Conservation (phyloP, 1,284 basidiomycete genomes). For the Malassezia restricta region DNA sequence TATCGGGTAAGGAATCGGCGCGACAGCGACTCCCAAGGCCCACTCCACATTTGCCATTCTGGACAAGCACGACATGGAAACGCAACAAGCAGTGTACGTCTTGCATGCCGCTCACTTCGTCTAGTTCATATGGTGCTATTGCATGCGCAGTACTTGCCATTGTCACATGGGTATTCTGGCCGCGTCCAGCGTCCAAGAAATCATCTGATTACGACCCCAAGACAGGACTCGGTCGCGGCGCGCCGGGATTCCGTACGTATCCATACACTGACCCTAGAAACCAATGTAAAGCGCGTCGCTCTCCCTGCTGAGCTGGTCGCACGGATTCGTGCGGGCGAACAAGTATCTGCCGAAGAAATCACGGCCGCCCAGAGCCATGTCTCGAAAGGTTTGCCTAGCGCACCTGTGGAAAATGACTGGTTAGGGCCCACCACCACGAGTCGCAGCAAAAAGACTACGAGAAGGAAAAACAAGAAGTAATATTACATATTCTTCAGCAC, state of each 20-base stretch:
- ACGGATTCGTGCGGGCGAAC: slow-evolving; percentile 28
- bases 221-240: slow-evolving; percentile 28
- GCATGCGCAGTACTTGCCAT: background rate
- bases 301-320: slow-evolving; percentile 25
- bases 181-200: background rate
- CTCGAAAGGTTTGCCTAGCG: slow-evolving; percentile 3
- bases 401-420: slow-evolving; percentile 15
- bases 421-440: slow-evolving; percentile 5
- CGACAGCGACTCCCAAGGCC: background rate
- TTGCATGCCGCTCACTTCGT: background rate
- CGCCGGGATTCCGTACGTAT: slow-evolving; percentile 26
- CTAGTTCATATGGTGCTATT: background rate
- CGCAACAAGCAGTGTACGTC: background rate
- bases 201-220: slow-evolving; percentile 22
- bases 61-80: background rate
- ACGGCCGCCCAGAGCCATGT: slow-evolving; percentile 18
- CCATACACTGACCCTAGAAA: slow-evolving; percentile 13
- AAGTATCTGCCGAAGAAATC: slow-evolving; percentile 28
- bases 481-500: slow-evolving; percentile 9
- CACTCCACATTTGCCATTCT: slow-evolving; percentile 3
- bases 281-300: slow-evolving; percentile 21
- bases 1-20: background rate
- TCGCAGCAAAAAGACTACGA: background rate
- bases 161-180: slow-evolving; percentile 4
- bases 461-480: background rate